phyloP scores from a whole-genome alignment of 225 moss, liverwort and hornwort species.

The Sphagnum contortum region DNA sequence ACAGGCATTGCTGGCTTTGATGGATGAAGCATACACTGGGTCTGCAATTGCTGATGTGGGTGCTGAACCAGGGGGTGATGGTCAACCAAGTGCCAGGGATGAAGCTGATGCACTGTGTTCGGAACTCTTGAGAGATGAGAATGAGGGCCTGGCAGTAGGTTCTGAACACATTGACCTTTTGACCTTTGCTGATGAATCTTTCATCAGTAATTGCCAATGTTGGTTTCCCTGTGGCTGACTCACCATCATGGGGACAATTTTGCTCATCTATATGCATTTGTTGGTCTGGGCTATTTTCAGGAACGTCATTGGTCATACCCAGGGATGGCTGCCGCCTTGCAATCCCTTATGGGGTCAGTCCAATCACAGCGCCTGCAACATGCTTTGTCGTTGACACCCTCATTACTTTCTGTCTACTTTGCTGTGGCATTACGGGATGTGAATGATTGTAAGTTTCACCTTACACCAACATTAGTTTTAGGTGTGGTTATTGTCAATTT shows the following conservation, averaged over 20 bases:
- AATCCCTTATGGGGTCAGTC: slow-evolving; percentile 51
- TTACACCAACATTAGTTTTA: no score
- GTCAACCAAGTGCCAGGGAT: slow-evolving; percentile 48
- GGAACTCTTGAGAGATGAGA: slow-evolving; percentile 86
- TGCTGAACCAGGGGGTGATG: slow-evolving; percentile 68
- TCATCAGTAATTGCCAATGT: no score
- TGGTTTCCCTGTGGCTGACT: no score
- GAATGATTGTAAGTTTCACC: slow-evolving; percentile 65
- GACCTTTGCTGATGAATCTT: no score
- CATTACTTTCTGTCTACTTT: slow-evolving; percentile 69
- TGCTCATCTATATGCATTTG: no score
- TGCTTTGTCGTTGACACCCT: slow-evolving; percentile 59
- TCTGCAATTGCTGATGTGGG: slow-evolving; percentile 64
- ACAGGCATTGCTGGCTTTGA: slow-evolving; percentile 79
- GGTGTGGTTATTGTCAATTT: no score
- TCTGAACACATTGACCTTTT: no score
- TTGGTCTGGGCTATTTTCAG: slow-evolving; percentile 18
- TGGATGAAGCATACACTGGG: slow-evolving; percentile 95
- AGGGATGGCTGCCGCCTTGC: slow-evolving; percentile 84
- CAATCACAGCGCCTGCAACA: slow-evolving; percentile 71
- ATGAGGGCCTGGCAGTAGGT: slow-evolving; percentile 85
- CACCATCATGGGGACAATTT: no score
- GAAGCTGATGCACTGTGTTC: slow-evolving; percentile 80
- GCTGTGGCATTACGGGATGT: slow-evolving; percentile 78
- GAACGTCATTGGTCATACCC: slow-evolving; percentile 95